Evolutionary conservation across 768 basidiomycete genomes (phyloP), one percentile per base, ranked within the genome.

Genomic region (Suillus sp.): DNA sequence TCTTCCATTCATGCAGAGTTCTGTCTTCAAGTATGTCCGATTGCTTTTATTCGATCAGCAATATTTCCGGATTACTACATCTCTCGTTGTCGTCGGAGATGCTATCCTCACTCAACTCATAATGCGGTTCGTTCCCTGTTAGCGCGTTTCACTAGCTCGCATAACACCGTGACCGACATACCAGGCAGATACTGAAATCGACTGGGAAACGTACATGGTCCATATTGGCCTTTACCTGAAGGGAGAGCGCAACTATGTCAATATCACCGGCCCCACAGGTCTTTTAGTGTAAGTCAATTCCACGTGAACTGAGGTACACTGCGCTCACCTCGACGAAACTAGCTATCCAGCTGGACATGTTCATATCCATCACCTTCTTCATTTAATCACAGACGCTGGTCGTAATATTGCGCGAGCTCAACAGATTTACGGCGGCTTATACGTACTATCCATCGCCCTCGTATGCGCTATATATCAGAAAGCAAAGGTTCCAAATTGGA

Each of bases 321-420:
- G 13, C 34, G 6, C 57, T 67, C 57, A 27, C 32, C 9, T 30
- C 20, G 27, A 30, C 16, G 25, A 7, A 56, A 51, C 6, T 66
- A 99, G 96, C 43, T 99, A 99, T 76, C 97, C 97, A 2, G 96
- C 95, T 16, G 92, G 96, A 5, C 95, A 97, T 73, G 81, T 99
- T 62, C 85, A 88, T 68, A 86, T 96, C 64, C 95, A 96, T 75
- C 81, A 85, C 4, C 63, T 87, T 32, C 79, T 99, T 1, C 84
- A 92, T 71, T 68, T 69, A 30, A 71, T 95, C 47, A 91, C 92
- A 10, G 74, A 86, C 59, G 75, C 78, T 4, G 93, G 91, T 7
- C 78, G 68, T 60, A 80, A 90, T 68, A 76, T 95, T 57, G 74
- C 72, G 34, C 72, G 83, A 2, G 90, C 89, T 1, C 95, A 98